phyloP scores from a whole-genome alignment of 2,329 filamentous ascomycete genomes.

The Penicillium hesseltinei region DNA sequence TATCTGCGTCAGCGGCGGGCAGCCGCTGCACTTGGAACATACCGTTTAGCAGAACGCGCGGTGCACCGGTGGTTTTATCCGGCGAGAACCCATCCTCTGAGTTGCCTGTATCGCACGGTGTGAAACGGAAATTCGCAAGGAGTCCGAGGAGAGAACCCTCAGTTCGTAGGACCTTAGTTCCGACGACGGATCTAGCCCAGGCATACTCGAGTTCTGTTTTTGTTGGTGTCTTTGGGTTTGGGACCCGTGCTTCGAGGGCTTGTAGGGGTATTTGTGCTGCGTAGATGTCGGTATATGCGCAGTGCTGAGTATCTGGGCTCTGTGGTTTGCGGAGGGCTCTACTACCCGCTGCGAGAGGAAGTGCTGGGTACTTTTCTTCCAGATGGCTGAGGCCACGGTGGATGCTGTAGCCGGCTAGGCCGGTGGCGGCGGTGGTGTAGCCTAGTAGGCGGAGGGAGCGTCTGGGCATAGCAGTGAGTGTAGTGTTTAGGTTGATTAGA shows the following conservation, averaged over 20 bases:
- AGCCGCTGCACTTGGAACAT: constrained; percentile 17
- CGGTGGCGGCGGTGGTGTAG: constrained; percentile 14
- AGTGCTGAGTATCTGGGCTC: constrained; percentile 18
- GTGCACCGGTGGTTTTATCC: not conserved
- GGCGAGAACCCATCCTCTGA: constrained; percentile 12
- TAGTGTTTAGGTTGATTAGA: no score
- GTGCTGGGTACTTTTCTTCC: constrained; percentile 28
- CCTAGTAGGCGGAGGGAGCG: constrained; percentile 7
- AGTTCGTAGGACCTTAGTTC: constrained; percentile 12
- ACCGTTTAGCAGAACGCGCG: constrained; percentile 23
- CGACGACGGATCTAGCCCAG: constrained; percentile 26
- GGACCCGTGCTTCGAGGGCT: constrained; percentile 14
- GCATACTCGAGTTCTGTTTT: constrained; percentile 18
- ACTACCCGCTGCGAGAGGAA: constrained; percentile 20
- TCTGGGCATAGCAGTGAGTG: not conserved
- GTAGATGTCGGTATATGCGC: constrained; percentile 28
- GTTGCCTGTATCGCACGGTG: constrained; percentile 22
- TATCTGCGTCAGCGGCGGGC: constrained; percentile 2
- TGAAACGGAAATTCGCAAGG: constrained; percentile 2
- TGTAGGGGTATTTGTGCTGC: constrained; percentile 21
- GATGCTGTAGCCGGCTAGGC: constrained; percentile 19
- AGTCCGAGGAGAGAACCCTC: constrained; percentile 23
- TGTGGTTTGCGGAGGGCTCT: constrained; percentile 16
- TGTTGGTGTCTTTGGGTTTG: not conserved
- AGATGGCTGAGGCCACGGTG: constrained; percentile 24